phyloP scores from a whole-genome alignment of 2,329 filamentous ascomycete genomes.

The Lachnellula cervina region DNA sequence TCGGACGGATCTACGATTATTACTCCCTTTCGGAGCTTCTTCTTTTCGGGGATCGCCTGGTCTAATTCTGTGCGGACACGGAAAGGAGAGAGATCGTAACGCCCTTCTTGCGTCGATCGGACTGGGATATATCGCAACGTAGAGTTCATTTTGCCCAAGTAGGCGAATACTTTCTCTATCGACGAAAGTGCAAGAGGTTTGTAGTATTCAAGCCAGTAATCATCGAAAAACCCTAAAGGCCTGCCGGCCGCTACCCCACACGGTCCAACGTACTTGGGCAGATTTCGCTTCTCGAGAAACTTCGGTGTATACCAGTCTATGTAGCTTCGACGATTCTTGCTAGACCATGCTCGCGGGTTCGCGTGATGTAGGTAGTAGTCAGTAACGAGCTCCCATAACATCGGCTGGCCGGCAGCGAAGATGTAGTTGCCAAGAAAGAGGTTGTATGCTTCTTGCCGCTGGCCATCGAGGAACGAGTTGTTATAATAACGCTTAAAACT shows the following conservation, averaged over 20 bases:
- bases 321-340: slow-evolving; percentile 63
- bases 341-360: slow-evolving; percentile 69
- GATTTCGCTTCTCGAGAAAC: slow-evolving; percentile 56
- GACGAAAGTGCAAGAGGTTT: slow-evolving; percentile 82
- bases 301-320: slow-evolving; percentile 83
- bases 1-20: slow-evolving; percentile 61
- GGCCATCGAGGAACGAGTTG: slow-evolving; percentile 96
- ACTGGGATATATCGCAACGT: slow-evolving; percentile 79
- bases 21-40: slow-evolving; percentile 61
- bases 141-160: slow-evolving; percentile 71
- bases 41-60: slow-evolving; percentile 55
- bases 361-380: slow-evolving; percentile 96
- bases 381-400: slow-evolving; percentile 93
- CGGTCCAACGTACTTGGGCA: slow-evolving; percentile 21
- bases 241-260: slow-evolving; percentile 18
- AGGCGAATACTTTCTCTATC: slow-evolving; percentile 87
- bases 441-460: slow-evolving; percentile 96
- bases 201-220: slow-evolving; percentile 98
- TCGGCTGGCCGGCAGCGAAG: slow-evolving; percentile 78
- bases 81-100: slow-evolving; percentile 85
- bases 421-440: slow-evolving; percentile 95
- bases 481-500: slow-evolving; percentile 99
- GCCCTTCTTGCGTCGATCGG: slow-evolving; percentile 64
- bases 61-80: slow-evolving; percentile 65
- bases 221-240: slow-evolving; percentile 60